phyloP scores from a whole-genome alignment of 768 basidiomycete species.

The Auriscalpium vulgare region DNA sequence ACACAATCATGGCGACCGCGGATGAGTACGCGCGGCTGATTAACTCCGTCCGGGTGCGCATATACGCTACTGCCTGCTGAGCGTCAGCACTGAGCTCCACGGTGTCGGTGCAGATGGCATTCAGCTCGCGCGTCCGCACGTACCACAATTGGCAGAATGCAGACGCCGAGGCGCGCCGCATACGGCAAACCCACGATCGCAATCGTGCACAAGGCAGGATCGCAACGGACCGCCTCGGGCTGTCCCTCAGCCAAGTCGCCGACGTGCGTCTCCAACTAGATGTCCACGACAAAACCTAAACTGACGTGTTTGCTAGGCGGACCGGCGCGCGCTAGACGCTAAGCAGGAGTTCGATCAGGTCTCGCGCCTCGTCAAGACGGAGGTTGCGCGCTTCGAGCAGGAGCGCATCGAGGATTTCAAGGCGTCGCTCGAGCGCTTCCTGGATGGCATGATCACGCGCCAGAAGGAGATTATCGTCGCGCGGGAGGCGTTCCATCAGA shows the following conservation, averaged over 20 bases:
- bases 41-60: constrained; percentile 71
- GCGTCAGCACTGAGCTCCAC: neutral
- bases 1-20: constrained; percentile 72
- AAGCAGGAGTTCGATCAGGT: constrained; percentile 87
- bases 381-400: constrained; percentile 85
- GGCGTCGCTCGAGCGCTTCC: constrained; percentile 67
- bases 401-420: constrained; percentile 95
- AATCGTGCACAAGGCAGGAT: constrained; percentile 70
- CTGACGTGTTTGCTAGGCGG: constrained; percentile 46
- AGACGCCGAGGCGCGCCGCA: constrained; percentile 66
- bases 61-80: neutral
- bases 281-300: neutral
- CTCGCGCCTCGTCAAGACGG: constrained; percentile 81
- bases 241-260: constrained; percentile 70
- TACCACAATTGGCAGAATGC: constrained; percentile 76
- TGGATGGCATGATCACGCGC: constrained; percentile 78
- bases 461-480: constrained; percentile 60
- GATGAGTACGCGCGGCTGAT: constrained; percentile 95
- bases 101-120: constrained; percentile 54
- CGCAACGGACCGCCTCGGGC: constrained; percentile 59
- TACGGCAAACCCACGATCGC: constrained; percentile 73
- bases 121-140: constrained; percentile 77
- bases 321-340: constrained; percentile 73
- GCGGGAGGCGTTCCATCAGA: constrained; percentile 13
- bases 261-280: constrained; percentile 45